Evolutionary conservation across 192 early-diverging fungal genomes (phyloP).

Genomic region (Backusella tuberculispora): DNA sequence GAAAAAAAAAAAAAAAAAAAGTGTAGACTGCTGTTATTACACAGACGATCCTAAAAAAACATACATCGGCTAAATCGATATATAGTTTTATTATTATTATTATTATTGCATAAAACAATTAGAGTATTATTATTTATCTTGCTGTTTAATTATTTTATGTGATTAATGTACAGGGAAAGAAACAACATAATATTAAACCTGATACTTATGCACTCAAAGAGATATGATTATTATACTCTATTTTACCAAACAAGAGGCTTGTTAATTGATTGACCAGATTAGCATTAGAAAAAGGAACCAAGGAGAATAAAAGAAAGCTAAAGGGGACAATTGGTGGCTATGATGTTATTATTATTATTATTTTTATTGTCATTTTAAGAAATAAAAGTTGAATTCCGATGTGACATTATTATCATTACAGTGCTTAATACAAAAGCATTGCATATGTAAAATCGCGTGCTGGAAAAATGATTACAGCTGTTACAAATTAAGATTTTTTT

Average conservation of each 20-base stretch:
- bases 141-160: neutral
- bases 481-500: slow-evolving; percentile 7
- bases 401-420: neutral
- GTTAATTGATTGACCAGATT: neutral
- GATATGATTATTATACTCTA: neutral
- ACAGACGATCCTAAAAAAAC: neutral
- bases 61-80: slow-evolving; percentile 11
- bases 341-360: neutral
- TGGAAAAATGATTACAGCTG: neutral
- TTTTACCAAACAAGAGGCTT: neutral
- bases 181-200: slow-evolving; percentile 9
- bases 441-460: slow-evolving; percentile 14
- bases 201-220: too few relatives aligned
- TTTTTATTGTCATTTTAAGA: too few relatives aligned
- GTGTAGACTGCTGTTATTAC: neutral
- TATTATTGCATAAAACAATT: too few relatives aligned
- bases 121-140: neutral
- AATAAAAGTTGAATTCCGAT: slow-evolving; percentile 1
- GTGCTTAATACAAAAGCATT: slow-evolving; percentile 12
- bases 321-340: neutral
- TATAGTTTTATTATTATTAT: neutral
- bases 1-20: slow-evolving; percentile 12
- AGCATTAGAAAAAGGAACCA: neutral
- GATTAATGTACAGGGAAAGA: neutral
- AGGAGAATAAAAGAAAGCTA: neutral